A percentile compares a stretch with the other conserved stretches of the same genome.
Conservation (phyloP, 108 stramenopile species). For the Cyclotella sp. region DNA sequence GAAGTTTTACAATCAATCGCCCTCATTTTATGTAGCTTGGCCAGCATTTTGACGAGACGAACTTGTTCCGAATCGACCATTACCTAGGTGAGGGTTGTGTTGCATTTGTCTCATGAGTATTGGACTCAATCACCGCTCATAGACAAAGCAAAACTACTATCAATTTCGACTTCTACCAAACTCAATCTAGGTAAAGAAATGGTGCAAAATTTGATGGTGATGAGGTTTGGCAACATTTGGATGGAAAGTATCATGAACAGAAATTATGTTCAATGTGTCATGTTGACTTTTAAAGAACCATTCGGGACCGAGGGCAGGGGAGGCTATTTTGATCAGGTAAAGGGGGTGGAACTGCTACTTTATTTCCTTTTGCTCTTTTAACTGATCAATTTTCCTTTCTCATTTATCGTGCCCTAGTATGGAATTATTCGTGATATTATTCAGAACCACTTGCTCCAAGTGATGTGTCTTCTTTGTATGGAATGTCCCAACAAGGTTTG, state of each 20-base stretch:
- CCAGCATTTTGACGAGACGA: conserved; percentile 85
- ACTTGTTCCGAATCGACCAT: conserved; percentile 97
- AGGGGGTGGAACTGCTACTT: not conserved
- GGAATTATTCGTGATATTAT: conserved; percentile 96
- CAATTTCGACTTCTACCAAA: no score
- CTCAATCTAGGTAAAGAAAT: conserved; percentile 88
- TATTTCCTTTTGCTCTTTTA: not conserved
- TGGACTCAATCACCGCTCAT: no score
- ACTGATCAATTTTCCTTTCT: conserved; percentile 7
- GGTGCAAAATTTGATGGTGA: conserved; percentile 93
- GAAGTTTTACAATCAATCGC: not conserved
- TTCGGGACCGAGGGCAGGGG: conserved; percentile 92
- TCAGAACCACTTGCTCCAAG: conserved; percentile 96
- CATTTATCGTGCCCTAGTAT: conserved; percentile 45
- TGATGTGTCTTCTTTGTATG: conserved; percentile 85
- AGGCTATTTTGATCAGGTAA: conserved; percentile 91
- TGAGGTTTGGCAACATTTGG: conserved; percentile 93
- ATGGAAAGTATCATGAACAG: conserved; percentile 92
- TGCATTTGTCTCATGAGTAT: no score
- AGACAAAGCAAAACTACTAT: no score
- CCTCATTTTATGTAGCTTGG: conserved; percentile 16
- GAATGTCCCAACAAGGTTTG: conserved; percentile 78
- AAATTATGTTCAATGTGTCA: conserved; percentile 71
- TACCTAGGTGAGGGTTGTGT: conserved; percentile 68
- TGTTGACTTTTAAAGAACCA: conserved; percentile 88